Conservation (phyloP, 306 rosid genomes). For the Rosa rugosa region DNA sequence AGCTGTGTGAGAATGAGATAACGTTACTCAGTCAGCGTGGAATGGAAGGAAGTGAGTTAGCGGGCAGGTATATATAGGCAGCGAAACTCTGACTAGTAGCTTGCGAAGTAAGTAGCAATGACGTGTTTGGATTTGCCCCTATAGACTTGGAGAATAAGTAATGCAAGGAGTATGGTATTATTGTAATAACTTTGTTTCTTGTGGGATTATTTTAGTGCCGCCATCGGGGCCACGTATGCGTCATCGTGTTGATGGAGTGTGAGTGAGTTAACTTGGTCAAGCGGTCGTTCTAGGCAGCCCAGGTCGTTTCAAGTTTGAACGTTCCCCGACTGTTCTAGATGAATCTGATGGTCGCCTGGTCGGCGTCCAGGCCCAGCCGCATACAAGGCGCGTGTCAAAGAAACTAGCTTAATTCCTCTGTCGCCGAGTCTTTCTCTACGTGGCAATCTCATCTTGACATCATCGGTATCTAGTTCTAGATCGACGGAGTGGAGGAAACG, state of each 20-base stretch:
- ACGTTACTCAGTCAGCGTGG: background rate
- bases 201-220: conserved; percentile 2
- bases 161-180: background rate
- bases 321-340: background rate
- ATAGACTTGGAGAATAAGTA: conserved; percentile 13
- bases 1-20: background rate
- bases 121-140: conserved; percentile 6
- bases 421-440: background rate
- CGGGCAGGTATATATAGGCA: background rate
- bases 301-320: conserved; percentile 12
- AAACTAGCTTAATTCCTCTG: background rate
- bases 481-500: background rate
- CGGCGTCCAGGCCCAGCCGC: background rate
- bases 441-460: background rate
- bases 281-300: conserved; percentile 24
- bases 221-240: background rate
- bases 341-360: too few species aligned
- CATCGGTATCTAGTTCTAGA: background rate
- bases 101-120: background rate
- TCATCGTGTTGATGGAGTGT: conserved; percentile 30
- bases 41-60: background rate
- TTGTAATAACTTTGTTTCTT: background rate
- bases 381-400: background rate
- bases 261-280: background rate
- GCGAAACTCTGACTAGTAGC: background rate